Evolutionary conservation across 2,329 filamentous ascomycete genomes (phyloP), one percentile per base, ranked within the genome.

Genomic region (Fusarium burgessii): DNA sequence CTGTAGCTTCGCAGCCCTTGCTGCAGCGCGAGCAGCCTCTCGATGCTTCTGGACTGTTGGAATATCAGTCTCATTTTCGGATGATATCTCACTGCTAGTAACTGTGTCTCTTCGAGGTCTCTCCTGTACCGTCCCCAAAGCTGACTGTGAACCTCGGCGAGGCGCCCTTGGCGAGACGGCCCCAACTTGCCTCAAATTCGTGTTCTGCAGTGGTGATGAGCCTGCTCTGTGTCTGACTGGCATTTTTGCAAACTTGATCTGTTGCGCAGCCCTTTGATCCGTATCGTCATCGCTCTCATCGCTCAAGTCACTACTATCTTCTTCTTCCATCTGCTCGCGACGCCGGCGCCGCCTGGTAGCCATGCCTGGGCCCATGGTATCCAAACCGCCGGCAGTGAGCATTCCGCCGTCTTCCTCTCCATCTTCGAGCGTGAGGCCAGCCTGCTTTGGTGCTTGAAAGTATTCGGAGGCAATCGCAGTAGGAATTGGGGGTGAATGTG

Each of bases 241-340:
- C 93, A 98, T 95, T 82, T 98, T 98, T 51, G 92, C 90, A 81
- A 99, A 99, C 78, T 95, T 95, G 79, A 98, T 97, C 79, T 97
- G 93, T 78, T 97, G 93, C 5, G 92, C 92, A 46, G 93, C 92
- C 58, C 93, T 91, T 68, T 90, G 87, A 61, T 93, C 91, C 3
- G 88, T 85, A 56, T 94, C 92, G 27, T 95, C 92, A 54, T 96
- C 93, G 74, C 92, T 95, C 73, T 95, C 92, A 75, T 96, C 93
- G 78, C 91, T 94, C 58, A 95, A 83, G 75, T 95, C 93, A 77
- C 92, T 95, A 80, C 93, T 96, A 77, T 95, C 93, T 62, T 94
- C 92, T 76, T 96, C 93, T 73, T 94, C 92, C 83, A 93, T 88
- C 79, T 93, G 91, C 80, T 95, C 92, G 66, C 91, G 84, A 57